phyloP scores from a whole-genome alignment of 345 rosid species.

The Gossypium turneri region DNA sequence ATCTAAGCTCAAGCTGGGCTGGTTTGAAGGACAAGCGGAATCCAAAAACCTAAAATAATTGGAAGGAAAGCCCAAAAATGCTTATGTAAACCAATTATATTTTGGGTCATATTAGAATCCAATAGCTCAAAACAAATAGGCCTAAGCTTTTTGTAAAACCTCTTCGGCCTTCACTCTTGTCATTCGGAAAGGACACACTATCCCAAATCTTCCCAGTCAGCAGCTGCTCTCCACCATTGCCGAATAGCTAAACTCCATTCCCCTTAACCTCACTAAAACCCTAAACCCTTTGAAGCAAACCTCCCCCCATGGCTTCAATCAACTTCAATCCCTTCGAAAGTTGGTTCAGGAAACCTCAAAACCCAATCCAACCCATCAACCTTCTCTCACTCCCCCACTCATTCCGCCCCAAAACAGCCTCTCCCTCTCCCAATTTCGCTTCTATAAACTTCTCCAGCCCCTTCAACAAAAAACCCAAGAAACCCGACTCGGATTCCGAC shows the following conservation, averaged over 20 bases:
- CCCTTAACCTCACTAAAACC: slow-evolving; percentile 5
- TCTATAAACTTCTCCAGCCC: slow-evolving; percentile 46
- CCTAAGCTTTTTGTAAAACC: background rate
- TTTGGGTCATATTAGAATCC: no score
- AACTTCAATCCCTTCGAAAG: slow-evolving; percentile 75
- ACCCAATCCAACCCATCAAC: slow-evolving; percentile 52
- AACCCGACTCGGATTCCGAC: slow-evolving; percentile 29
- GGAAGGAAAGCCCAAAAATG: no score
- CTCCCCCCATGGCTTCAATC: slow-evolving; percentile 53
- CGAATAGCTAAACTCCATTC: background rate
- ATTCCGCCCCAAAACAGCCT: slow-evolving; percentile 23
- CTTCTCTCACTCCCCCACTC: slow-evolving; percentile 37
- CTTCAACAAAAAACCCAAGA: slow-evolving; percentile 23
- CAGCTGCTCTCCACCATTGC: background rate
- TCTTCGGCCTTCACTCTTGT: background rate
- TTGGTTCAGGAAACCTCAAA: slow-evolving; percentile 73
- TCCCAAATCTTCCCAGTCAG: no score
- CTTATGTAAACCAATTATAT: no score
- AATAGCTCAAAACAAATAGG: no score
- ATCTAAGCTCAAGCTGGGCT: no score
- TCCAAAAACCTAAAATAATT: no score
- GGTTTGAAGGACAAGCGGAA: no score
- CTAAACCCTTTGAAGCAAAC: slow-evolving; percentile 17
- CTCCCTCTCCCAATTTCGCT: slow-evolving; percentile 46
- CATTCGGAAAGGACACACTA: background rate